Conservation (phyloP, 495 filamentous ascomycete genomes). For the Aspergillus homomorphus region DNA sequence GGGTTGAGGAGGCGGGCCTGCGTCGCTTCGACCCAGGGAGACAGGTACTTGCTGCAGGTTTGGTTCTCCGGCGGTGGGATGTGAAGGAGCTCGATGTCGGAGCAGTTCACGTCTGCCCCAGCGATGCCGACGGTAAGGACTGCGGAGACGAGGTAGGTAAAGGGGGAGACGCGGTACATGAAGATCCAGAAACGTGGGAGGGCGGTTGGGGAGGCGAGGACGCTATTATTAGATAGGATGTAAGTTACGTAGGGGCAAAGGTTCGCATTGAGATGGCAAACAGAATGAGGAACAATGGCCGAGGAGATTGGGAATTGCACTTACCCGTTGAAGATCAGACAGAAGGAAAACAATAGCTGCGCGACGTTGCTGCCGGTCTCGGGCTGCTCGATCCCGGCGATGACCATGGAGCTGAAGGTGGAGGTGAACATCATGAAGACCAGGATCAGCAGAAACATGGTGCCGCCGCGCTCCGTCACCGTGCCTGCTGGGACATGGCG, state of each 20-base stretch:
- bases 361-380: conserved; percentile 65
- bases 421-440: conserved; percentile 49
- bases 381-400: conserved; percentile 63
- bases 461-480: conserved; percentile 56
- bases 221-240: conserved; percentile 42
- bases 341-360: conserved; percentile 64
- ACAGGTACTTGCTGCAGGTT: conserved; percentile 59
- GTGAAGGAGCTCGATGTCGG: conserved; percentile 55
- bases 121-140: conserved; percentile 62
- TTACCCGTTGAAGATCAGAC: conserved; percentile 64
- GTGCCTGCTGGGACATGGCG: conserved; percentile 58
- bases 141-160: conserved; percentile 65
- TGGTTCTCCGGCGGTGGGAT: conserved; percentile 51
- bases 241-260: no score
- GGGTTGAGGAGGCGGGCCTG: conserved; percentile 56
- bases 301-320: conserved; percentile 11
- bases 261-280: no score
- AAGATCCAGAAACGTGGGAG: conserved; percentile 81
- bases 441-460: conserved; percentile 61
- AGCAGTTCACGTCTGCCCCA: conserved; percentile 57
- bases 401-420: conserved; percentile 58
- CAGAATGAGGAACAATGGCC: no score
- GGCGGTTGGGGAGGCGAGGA: conserved; percentile 59
- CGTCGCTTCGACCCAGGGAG: conserved; percentile 38
- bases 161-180: conserved; percentile 76